phyloP scores from a whole-genome alignment of 768 basidiomycete genomes.

The Leccinum truebloodii region DNA sequence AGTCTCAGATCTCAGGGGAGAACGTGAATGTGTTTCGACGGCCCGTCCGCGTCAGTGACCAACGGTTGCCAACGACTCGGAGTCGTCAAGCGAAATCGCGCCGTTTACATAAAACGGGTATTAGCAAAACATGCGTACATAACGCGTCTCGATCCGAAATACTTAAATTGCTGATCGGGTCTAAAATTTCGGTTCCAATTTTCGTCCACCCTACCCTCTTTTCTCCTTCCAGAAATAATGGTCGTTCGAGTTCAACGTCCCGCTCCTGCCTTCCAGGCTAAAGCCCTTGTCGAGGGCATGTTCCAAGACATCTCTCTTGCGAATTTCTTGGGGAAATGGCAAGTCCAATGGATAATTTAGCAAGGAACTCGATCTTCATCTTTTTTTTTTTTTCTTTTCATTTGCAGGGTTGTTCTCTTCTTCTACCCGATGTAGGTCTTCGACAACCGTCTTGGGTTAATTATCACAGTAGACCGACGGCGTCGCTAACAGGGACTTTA shows the following conservation, averaged over 20 bases:
- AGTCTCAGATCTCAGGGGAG: no score
- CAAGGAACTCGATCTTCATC: not conserved
- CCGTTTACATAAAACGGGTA: not conserved
- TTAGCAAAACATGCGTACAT: conserved; percentile 27
- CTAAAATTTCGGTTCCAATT: not conserved
- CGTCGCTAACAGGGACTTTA: conserved; percentile 65
- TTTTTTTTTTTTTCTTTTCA: not conserved
- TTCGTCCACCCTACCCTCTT: not conserved
- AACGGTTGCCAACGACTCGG: no score
- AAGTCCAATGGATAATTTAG: conserved; percentile 2
- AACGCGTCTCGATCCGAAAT: conserved; percentile 29
- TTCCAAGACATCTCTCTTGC: conserved; percentile 78
- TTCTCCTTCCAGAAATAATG: conserved; percentile 22
- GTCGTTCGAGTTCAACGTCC: conserved; percentile 75
- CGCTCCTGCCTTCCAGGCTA: conserved; percentile 77
- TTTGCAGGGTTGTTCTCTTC: conserved; percentile 80
- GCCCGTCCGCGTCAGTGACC: no score
- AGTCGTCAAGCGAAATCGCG: no score
- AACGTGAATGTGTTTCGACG: no score
- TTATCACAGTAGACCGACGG: not conserved
- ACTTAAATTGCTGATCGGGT: conserved; percentile 12
- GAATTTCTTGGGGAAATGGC: conserved; percentile 85
- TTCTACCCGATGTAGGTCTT: conserved; percentile 87
- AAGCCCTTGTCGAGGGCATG: conserved; percentile 71
- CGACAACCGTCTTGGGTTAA: not conserved